phyloP scores from a whole-genome alignment of 768 basidiomycete species.

The Termitomyces sp. region DNA sequence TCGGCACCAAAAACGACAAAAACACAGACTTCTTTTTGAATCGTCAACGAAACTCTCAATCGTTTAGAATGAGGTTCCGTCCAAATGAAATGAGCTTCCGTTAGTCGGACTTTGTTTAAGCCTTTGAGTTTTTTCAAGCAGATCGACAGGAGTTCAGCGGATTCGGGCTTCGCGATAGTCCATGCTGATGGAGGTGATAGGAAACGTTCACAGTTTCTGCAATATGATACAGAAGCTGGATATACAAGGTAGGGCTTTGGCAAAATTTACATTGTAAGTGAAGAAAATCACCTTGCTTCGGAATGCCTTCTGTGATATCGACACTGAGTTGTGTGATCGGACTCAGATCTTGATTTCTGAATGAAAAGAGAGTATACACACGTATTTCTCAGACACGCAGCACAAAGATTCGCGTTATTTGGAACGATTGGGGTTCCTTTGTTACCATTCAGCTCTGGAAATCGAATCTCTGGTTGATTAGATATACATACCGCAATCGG shows the following conservation, averaged over 20 bases:
- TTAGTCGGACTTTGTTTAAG: slow-evolving; percentile 87
- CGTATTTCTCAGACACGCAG: slow-evolving; percentile 85
- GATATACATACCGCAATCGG: slow-evolving; percentile 69
- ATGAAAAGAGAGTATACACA: slow-evolving; percentile 25
- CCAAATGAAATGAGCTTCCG: slow-evolving; percentile 99
- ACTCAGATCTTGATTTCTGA: background rate
- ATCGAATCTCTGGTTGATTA: background rate
- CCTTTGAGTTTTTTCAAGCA: slow-evolving; percentile 95
- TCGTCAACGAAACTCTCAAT: slow-evolving; percentile 86
- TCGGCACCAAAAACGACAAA: background rate
- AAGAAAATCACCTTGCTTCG: slow-evolving; percentile 71
- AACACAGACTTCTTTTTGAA: slow-evolving; percentile 88
- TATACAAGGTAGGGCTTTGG: background rate
- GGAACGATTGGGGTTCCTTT: slow-evolving; percentile 82
- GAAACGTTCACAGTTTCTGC: slow-evolving; percentile 95
- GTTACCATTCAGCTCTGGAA: background rate
- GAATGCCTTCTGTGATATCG: slow-evolving; percentile 97
- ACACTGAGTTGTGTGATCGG: slow-evolving; percentile 40
- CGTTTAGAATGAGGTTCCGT: slow-evolving; percentile 98
- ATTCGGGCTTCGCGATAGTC: slow-evolving; percentile 84
- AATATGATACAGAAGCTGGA: slow-evolving; percentile 83
- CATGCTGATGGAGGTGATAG: slow-evolving; percentile 85
- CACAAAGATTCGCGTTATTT: slow-evolving; percentile 90
- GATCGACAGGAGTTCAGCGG: slow-evolving; percentile 87
- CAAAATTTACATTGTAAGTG: background rate